A percentile compares a stretch with the other conserved stretches of the same genome.
Evolutionary conservation across 2,329 filamentous ascomycete species (phyloP).

Genomic region (Emergomyces orientalis): DNA sequence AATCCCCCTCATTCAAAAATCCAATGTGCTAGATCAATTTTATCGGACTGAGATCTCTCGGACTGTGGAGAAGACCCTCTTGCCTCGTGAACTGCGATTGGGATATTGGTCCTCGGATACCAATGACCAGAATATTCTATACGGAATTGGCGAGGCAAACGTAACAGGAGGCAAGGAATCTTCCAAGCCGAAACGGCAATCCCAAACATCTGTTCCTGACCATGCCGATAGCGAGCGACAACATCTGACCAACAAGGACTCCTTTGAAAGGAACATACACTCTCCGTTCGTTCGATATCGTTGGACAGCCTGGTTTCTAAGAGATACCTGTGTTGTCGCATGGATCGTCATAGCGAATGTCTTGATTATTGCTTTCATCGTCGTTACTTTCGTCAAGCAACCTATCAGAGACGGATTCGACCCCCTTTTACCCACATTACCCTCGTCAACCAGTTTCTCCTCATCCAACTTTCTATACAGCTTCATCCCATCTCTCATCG

Average conservation of each 20-base stretch:
- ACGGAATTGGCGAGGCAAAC: conserved; percentile 63
- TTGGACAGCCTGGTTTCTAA: conserved; percentile 70
- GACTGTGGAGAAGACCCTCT: conserved; percentile 39
- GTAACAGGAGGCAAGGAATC: conserved; percentile 39
- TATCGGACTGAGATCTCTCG: conserved; percentile 55
- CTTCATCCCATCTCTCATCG: conserved; percentile 52
- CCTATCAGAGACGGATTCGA: conserved; percentile 61
- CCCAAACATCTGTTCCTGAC: conserved; percentile 22
- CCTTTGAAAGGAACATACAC: conserved; percentile 44
- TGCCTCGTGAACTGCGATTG: conserved; percentile 57
- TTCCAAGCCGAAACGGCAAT: conserved; percentile 25
- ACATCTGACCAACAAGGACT: conserved; percentile 32
- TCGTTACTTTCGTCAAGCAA: conserved; percentile 67
- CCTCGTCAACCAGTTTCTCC: conserved; percentile 61
- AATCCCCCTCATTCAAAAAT: conserved; percentile 65
- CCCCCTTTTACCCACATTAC: conserved; percentile 55
- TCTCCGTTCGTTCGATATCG: conserved; percentile 49
- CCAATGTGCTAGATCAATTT: conserved; percentile 68
- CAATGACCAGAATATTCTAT: conserved; percentile 61
- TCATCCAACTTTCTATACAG: conserved; percentile 79
- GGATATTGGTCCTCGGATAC: conserved; percentile 66
- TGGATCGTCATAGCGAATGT: conserved; percentile 53
- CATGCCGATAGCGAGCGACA: conserved; percentile 33
- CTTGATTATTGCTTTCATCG: conserved; percentile 60
- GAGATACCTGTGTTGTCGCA: conserved; percentile 54